Base-by-base conservation (phyloP, 2,329 filamentous ascomycete species). In the Penicillium sp. region DNA sequence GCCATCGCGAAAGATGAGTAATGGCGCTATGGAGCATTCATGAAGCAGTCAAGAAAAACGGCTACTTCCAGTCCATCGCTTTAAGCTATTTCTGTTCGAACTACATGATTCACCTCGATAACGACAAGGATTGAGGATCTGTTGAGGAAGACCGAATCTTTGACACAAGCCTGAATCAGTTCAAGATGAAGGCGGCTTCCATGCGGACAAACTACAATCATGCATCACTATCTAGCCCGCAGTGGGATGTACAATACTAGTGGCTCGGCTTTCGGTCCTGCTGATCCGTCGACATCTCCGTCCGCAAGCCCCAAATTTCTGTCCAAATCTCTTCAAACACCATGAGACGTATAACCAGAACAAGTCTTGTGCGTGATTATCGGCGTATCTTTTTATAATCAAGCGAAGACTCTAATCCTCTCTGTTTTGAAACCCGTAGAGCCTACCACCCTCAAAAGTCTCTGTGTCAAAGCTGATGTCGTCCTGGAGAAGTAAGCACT, bases 1-100 rank as follows among this genome's bases (percentile, higher is more conserved):
- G 81, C 48, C 71, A 80, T 65, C 71, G 83, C 55, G 2, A 59
- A 65, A 38, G 68, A 74, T 54, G 62, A 67, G 26, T 50, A 58
- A 1, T 73, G 69, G 69, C 60, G 3, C 53, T 75, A 1, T 74
- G 70, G 70, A 52, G 51, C 5, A 67, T 74, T 9, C 60, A 69
- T 49, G 34, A 65, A 34, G 56, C 65, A 12, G 53, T 55, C n/a
- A 66, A 60, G 43, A 50, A 55, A 37, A 58, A 59, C 18, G 64
- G 65, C 9, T 48, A 53, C 8, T 51, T 54, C 11, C 68, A 75
- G 47, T 44, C 58, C 5, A 43, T 69, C 4, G 60, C 62, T 8
- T 64, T 66, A 12, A 71, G 66, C 0, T 64, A 74, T 24, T 73
- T 73, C 48, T 66, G 73, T 24, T 71, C 67, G 7, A 72, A 76